phyloP scores from a whole-genome alignment of 2,329 filamentous ascomycete species.

The Colletotrichum musae region DNA sequence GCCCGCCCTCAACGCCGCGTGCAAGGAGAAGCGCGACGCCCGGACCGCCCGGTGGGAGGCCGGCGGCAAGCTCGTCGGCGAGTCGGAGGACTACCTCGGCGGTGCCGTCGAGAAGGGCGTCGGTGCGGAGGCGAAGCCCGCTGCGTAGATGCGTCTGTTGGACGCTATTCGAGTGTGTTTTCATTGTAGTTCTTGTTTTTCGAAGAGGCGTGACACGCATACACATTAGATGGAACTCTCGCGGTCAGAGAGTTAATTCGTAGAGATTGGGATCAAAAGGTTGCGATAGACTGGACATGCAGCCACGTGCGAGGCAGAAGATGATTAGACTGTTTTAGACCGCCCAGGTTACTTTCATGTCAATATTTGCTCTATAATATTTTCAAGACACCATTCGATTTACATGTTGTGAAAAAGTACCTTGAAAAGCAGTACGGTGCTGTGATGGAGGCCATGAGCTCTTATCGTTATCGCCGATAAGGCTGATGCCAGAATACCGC shows the following conservation, averaged over 20 bases:
- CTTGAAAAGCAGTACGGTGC: neutral
- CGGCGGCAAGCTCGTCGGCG: slow-evolving; percentile 85
- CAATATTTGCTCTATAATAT: neutral
- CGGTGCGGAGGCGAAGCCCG: slow-evolving; percentile 14
- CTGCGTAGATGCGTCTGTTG: neutral
- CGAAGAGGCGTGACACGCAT: neutral
- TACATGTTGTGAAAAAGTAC: neutral
- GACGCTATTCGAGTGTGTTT: neutral
- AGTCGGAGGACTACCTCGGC: slow-evolving; percentile 88
- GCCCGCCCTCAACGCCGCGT: slow-evolving; percentile 84
- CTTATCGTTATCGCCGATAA: slow-evolving; percentile 41
- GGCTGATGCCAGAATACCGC: slow-evolving; percentile 10
- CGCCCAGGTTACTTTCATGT: neutral
- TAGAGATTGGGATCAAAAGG: neutral
- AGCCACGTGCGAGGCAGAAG: too few species aligned
- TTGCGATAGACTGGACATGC: too few species aligned
- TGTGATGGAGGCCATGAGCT: neutral
- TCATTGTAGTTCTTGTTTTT: too few species aligned
- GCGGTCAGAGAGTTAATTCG: slow-evolving; percentile 12
- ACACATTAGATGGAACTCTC: slow-evolving; percentile 18
- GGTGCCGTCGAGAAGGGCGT: slow-evolving; percentile 60
- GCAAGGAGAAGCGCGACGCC: slow-evolving; percentile 74
- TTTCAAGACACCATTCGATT: too few species aligned
- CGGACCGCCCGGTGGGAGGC: slow-evolving; percentile 81
- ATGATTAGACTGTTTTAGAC: too few species aligned